Base-by-base conservation (phyloP, 257 asterid species). In the Salvia hispanica region DNA sequence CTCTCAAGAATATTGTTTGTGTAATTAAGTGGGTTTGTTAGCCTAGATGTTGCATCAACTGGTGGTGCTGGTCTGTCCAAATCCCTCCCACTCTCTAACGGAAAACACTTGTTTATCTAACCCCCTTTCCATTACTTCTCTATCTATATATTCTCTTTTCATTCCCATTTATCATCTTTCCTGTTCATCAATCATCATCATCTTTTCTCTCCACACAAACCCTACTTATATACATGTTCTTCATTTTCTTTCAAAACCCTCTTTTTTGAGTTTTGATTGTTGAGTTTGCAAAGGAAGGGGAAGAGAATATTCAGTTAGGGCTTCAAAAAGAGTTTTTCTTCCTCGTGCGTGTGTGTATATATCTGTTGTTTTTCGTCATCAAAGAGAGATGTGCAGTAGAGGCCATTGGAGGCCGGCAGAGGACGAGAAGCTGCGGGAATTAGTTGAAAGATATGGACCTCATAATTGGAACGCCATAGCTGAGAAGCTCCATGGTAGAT, bases 341-440 rank as follows among this genome's bases (percentile, higher is more conserved):
- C 58, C 39, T 39, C 33, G 67, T 60, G 31, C 31, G 31, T 25
- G 31, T 25, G 31, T 25, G 1, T 25, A 25, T 25, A 25, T n/a
- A n/a, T n/a, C n/a, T n/a, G n/a, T n/a, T n/a, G n/a, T n/a, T n/a
- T n/a, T n/a, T n/a, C 34, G 9, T 44, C 9, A 4, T n/a, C 13
- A 28, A 25, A 34, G 39, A 5, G 7, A 57, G 62, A 78, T 82
- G 88, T 80, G 98, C 57, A 88, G 92, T 69, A 84, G 98, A 84
- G 96, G 96, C 37, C 98, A 92, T 68, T 92, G 98, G 98, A 85
- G 96, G 82, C 98, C 96, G 4, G 84, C 88, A 8, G 98, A 92
- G 73, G 98, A 92, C 63, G 96, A 86, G 77, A 89, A 86, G 85
- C 85, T 92, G 9, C 71, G 84, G 7, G 92, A 81, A 62, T 69